phyloP scores from a whole-genome alignment of 495 filamentous ascomycete species.

The Clohesyomyces aquaticus region DNA sequence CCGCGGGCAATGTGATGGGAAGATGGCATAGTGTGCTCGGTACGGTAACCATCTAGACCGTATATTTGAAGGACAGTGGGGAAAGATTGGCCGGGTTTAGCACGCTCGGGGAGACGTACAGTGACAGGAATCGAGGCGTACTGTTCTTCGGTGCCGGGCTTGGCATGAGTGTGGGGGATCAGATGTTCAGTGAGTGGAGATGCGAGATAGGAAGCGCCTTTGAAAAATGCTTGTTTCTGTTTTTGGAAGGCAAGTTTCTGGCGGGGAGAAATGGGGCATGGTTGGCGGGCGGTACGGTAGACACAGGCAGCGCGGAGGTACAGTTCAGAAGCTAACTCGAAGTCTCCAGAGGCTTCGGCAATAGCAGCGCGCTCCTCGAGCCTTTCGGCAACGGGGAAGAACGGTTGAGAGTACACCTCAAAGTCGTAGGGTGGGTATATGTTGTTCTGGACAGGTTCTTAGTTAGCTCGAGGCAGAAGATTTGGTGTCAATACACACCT shows the following conservation, averaged over 20 bases:
- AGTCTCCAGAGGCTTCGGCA: conserved; percentile 20
- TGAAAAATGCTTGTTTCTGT: conserved; percentile 26
- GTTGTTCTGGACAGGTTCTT: conserved; percentile 10
- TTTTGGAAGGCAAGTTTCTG: conserved; percentile 15
- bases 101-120: conserved; percentile 16
- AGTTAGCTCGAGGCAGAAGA: not conserved
- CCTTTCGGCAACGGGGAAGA: conserved; percentile 29
- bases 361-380: conserved; percentile 20
- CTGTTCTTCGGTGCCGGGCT: conserved; percentile 18
- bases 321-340: conserved; percentile 23
- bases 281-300: conserved; percentile 30
- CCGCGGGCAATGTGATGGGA: conserved; percentile 20
- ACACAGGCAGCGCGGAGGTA: conserved; percentile 38
- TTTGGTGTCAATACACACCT: conserved; percentile 5
- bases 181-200: conserved; percentile 18
- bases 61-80: conserved; percentile 26
- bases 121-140: conserved; percentile 23
- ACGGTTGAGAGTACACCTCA: conserved; percentile 26
- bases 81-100: conserved; percentile 13
- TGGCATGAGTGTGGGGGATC: conserved; percentile 26
- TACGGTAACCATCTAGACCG: conserved; percentile 34
- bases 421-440: conserved; percentile 27
- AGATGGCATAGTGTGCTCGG: conserved; percentile 33
- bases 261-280: conserved; percentile 19
- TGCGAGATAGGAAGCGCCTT: conserved; percentile 13